Base-by-base conservation (phyloP, 75 land plant species). In the Sequoia sempervirens region DNA sequence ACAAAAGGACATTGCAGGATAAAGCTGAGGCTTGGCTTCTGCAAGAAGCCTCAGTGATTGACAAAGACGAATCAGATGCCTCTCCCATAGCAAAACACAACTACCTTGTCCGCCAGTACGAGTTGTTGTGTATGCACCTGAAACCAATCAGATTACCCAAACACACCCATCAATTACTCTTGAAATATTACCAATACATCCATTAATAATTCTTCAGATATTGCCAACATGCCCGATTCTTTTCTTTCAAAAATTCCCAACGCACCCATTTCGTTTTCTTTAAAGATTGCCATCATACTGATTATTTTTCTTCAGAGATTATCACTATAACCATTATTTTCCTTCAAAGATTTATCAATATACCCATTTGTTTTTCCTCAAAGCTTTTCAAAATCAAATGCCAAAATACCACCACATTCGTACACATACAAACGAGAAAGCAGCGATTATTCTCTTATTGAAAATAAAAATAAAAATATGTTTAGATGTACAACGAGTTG, bases 121-220 rank as follows among this genome's bases (percentile, higher is more conserved):
- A 34, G 93, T 88, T 0, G 97, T 95, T 6, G 97, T 96, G 82
- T 96, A 96, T 43, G 94, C 99, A 26, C 99, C 97, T 94, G 90
- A 52, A 58, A 72, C 70, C 17, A 40, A 81, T 75, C 45, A 20
- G 78, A 26, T 6, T 40, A 18, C 78, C 15, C 6, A 18, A 58
- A 20, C 61, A 58, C 0, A 20, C n/a, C 34, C 41, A 41, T 75
- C 26, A 37, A 41, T 76, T 41, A 17, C 2, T 26, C 3, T 76
- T 76, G 47, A 76, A 20, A 75, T 38, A 38, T 40, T 38, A 26
- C 4, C 8, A 10, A 36, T 0, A 2, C 26, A 26, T 8, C 61
- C 61, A 17, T 58, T 58, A 4, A 17, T 58, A 18, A 18, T 58
- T 58, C 26, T 58, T 58, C 26, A 58, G 23, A 18, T 4, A 17